Conservation (phyloP, 1,284 basidiomycete species). For the Ustilago loliicola region DNA sequence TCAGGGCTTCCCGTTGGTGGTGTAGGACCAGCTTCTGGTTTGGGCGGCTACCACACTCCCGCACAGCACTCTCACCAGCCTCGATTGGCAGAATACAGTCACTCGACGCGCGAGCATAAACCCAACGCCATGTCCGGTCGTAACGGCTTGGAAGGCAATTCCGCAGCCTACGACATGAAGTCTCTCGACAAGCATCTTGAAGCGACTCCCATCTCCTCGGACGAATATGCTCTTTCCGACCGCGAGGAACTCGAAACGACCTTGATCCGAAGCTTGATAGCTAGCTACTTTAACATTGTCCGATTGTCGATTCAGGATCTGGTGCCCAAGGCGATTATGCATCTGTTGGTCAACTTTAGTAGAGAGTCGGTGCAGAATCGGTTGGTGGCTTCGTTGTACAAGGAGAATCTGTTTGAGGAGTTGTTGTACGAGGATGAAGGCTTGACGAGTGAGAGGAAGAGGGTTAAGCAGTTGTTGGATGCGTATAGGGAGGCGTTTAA, state of each 20-base stretch:
- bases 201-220: conserved; percentile 76
- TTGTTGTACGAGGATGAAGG: conserved; percentile 96
- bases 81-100: conserved; percentile 41
- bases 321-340: conserved; percentile 80
- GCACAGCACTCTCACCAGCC: conserved; percentile 34
- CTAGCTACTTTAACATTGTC: conserved; percentile 95
- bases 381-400: conserved; percentile 91
- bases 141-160: conserved; percentile 79
- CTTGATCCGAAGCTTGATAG: conserved; percentile 92
- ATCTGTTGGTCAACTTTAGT: conserved; percentile 92
- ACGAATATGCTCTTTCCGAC: conserved; percentile 75
- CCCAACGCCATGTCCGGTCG: conserved; percentile 74
- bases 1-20: conserved; percentile 61
- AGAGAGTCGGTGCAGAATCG: conserved; percentile 96
- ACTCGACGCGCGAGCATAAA: conserved; percentile 48
- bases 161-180: conserved; percentile 97
- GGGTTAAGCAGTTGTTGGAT: conserved; percentile 93
- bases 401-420: conserved; percentile 82
- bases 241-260: conserved; percentile 97
- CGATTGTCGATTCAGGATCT: conserved; percentile 97
- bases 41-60: conserved; percentile 46
- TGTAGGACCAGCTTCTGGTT: conserved; percentile 44
- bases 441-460: conserved; percentile 88
- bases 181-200: conserved; percentile 87
- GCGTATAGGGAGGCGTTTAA: conserved; percentile 96